These are phyloP conservation scores for Annulohypoxylon stygium DNA, from an alignment of 495 filamentous ascomycete species.

Conservation along the genomic window DNA sequence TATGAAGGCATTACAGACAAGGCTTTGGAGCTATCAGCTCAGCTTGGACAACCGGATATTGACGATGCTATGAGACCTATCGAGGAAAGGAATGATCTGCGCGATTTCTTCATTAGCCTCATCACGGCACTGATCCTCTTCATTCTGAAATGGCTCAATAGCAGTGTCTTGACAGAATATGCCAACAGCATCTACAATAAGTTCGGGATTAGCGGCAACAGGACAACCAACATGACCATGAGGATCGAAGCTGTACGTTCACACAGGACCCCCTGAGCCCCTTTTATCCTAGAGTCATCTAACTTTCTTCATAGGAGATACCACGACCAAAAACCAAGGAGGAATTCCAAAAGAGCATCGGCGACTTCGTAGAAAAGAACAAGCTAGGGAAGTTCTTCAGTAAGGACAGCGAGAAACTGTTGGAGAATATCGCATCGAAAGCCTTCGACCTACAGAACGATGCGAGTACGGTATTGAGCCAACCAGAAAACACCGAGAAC, in stretches of 20 bases:
- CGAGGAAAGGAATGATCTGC: not conserved
- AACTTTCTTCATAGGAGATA: constrained; percentile 18
- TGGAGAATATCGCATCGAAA: constrained; percentile 32
- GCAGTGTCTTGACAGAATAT: not conserved
- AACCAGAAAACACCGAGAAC: constrained; percentile 30
- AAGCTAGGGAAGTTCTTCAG: constrained; percentile 38
- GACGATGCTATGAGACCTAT: constrained; percentile 17
- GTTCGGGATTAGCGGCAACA: constrained; percentile 30
- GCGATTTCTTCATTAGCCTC: constrained; percentile 12
- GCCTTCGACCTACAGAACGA: constrained; percentile 37
- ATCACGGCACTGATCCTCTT: constrained; percentile 30
- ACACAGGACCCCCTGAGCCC: not conserved
- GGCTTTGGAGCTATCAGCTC: not conserved
- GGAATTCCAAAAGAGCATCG: constrained; percentile 37
- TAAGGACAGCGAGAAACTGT: constrained; percentile 12
- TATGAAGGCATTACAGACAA: constrained; percentile 26
- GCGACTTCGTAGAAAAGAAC: constrained; percentile 26
- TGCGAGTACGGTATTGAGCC: constrained; percentile 7
- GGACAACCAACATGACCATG: not conserved
- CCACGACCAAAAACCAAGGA: constrained; percentile 30
- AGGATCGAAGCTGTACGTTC: constrained; percentile 13
- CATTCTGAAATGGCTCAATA: constrained; percentile 33
- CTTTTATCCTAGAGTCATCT: not conserved
- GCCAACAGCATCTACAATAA: constrained; percentile 24
- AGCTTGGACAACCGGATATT: constrained; percentile 24